Evolutionary conservation across 305 asterid genomes (phyloP), one percentile per base, ranked within the genome.

Genomic region (Rubia balearica): DNA sequence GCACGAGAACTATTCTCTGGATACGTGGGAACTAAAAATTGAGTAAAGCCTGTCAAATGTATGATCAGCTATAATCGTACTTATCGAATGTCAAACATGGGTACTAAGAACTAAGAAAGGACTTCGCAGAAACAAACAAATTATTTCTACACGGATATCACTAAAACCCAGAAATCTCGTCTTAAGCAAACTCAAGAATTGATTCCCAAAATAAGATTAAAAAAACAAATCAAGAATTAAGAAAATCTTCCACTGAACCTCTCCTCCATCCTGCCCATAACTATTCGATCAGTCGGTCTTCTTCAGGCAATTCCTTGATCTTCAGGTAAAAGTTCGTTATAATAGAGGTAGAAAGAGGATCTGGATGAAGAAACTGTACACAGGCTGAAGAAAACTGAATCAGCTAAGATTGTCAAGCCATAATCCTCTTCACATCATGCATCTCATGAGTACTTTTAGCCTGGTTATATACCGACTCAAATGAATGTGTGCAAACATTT

Each of bases 401-500:
- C 33, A 30, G 33, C 2, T 30, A 16, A 49, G 8, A 59, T 41
- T 69, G 55, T 61, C 73, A 86, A 74, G 88, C 96, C 73, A 89
- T 77, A 73, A 93, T 82, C 87, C 88, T 84, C 78, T 91, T 91
- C 80, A 88, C 79, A 68, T 81, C 81, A 48, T 86, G 88, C 72
- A 80, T 79, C 79, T 81, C 86, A 30, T 81, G 83, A 1, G 81
- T 80, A 74, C 74, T 82, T 53, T 87, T 90, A 24, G 89, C 87
- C 81, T 86, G 92, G 75, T 94, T 91, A 78, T 86, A 89, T 57
- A 90, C 96, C 0, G 95, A 85, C 75, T 94, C 97, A 63, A 89
- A 94, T 14, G 95, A 89, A 65, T 89, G 89, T 0, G 90, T 81
- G 75, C 90, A 89, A 72, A 90, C 96, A 17, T 85, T 91, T 22